A percentile compares a stretch with the other conserved stretches of the same genome.
Conservation (phyloP, 768 basidiomycete genomes). For the Leucosporidium scottii region DNA sequence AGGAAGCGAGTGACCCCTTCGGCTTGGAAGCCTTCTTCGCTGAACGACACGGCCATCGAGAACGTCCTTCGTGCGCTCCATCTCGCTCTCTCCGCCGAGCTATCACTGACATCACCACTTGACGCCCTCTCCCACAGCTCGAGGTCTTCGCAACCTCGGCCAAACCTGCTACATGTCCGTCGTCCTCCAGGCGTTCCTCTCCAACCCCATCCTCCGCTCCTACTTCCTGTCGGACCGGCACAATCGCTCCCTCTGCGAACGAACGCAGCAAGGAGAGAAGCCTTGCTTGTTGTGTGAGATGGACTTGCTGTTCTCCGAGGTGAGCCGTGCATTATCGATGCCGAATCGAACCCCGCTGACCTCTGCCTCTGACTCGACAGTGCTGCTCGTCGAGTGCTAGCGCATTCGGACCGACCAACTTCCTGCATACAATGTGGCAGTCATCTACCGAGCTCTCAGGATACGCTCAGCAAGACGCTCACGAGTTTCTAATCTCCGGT, state of each 20-base stretch:
- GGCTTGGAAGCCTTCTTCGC: too few relatives aligned
- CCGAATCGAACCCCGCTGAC: background rate
- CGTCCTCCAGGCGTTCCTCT: slow-evolving; percentile 77
- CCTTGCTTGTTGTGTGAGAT: slow-evolving; percentile 22
- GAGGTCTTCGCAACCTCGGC: slow-evolving; percentile 30
- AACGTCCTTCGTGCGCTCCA: slow-evolving; percentile 5
- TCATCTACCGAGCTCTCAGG: slow-evolving; percentile 66
- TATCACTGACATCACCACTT: too few relatives aligned
- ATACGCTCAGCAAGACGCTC: slow-evolving; percentile 90
- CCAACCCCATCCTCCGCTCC: slow-evolving; percentile 81
- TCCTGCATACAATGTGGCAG: slow-evolving; percentile 79
- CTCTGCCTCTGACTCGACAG: background rate
- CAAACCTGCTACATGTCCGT: slow-evolving; percentile 93
- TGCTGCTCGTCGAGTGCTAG: slow-evolving; percentile 40
- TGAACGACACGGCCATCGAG: background rate
- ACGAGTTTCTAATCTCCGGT: slow-evolving; percentile 70
- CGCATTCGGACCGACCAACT: slow-evolving; percentile 72
- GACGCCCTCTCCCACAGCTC: slow-evolving; percentile 2
- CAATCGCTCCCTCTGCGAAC: slow-evolving; percentile 58
- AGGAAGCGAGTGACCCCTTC: slow-evolving; percentile 1
- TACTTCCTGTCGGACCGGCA: slow-evolving; percentile 89
- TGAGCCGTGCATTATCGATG: slow-evolving; percentile 33
- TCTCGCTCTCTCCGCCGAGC: accelerated
- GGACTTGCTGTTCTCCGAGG: slow-evolving; percentile 58
- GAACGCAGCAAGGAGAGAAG: slow-evolving; percentile 37